These are phyloP conservation scores for Xylariomycetidae sp. DNA, from an alignment of 2,329 filamentous ascomycete genomes.

Conservation along the genomic window DNA sequence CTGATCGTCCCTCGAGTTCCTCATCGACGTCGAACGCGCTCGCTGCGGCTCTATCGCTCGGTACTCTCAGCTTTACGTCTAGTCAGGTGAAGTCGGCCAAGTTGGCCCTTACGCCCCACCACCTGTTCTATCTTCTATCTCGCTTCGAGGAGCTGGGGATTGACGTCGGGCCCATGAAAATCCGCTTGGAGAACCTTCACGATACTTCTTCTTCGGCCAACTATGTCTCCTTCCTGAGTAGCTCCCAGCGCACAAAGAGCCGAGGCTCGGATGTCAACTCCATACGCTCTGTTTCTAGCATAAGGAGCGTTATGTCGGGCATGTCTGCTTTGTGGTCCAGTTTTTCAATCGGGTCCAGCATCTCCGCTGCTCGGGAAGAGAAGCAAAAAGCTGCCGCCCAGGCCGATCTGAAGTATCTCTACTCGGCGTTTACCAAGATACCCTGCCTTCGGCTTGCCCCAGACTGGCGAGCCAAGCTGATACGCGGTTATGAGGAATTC, in stretches of 20 bases:
- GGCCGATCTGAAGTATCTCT: slow-evolving; percentile 89
- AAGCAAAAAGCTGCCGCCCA: slow-evolving; percentile 83
- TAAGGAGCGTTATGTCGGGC: slow-evolving; percentile 94
- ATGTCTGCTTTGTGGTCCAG: slow-evolving; percentile 93
- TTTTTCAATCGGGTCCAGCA: slow-evolving; percentile 76
- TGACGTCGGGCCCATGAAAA: slow-evolving; percentile 90
- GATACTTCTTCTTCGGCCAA: slow-evolving; percentile 80
- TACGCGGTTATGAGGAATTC: slow-evolving; percentile 93
- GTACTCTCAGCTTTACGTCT: slow-evolving; percentile 78
- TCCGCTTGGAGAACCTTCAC: slow-evolving; percentile 90
- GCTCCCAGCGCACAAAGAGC: slow-evolving; percentile 74
- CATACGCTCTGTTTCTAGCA: slow-evolving; percentile 91
- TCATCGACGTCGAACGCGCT: slow-evolving; percentile 69
- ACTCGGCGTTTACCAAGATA: slow-evolving; percentile 98
- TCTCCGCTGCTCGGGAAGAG: slow-evolving; percentile 76
- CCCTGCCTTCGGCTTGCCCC: slow-evolving; percentile 84
- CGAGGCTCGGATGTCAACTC: slow-evolving; percentile 81
- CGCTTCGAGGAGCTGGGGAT: slow-evolving; percentile 92
- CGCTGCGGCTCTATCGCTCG: slow-evolving; percentile 81
- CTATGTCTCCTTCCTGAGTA: slow-evolving; percentile 92
- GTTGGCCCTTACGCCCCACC: slow-evolving; percentile 88
- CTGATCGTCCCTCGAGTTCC: slow-evolving; percentile 59
- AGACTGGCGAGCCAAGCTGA: slow-evolving; percentile 87
- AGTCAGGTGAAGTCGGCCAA: slow-evolving; percentile 84
- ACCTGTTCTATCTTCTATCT: slow-evolving; percentile 93